These are phyloP conservation scores for Macrophomina tecta DNA, from an alignment of 2,329 filamentous ascomycete genomes.

Conservation along the genomic window DNA sequence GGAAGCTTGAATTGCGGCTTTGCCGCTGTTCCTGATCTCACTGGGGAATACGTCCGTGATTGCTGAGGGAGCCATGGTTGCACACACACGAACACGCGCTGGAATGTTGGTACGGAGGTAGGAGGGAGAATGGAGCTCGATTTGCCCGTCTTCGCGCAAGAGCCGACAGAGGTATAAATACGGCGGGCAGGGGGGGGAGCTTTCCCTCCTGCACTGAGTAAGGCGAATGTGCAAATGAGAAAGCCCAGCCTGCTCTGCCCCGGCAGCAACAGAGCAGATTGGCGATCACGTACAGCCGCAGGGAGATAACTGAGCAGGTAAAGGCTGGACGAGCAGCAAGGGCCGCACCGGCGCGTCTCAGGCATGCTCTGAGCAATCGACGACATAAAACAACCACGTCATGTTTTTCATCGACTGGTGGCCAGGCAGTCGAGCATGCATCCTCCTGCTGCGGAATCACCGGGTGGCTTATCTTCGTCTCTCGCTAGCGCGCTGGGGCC, in stretches of 20 bases:
- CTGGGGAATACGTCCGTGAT: slow-evolving; percentile 48
- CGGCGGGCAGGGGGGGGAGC: not conserved
- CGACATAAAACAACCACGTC: slow-evolving; percentile 20
- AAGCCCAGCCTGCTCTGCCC: not conserved
- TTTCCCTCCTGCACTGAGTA: slow-evolving; percentile 1
- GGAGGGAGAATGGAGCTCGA: not conserved
- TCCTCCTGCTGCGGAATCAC: slow-evolving; percentile 12
- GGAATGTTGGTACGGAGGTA: not conserved
- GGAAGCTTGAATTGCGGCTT: slow-evolving; percentile 46
- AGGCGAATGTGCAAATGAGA: not conserved
- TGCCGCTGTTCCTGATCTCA: slow-evolving; percentile 46
- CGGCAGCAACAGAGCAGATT: not conserved
- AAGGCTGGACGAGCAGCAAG: not conserved
- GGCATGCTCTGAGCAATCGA: not conserved
- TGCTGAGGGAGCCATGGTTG: slow-evolving; percentile 47
- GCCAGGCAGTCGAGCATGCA: not conserved
- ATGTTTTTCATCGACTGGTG: not conserved
- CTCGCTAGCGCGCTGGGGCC: slow-evolving; percentile 4
- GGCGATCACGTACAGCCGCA: not conserved
- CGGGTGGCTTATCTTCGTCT: slow-evolving; percentile 11
- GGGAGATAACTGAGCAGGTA: slow-evolving; percentile 2
- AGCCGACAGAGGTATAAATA: slow-evolving; percentile 20
- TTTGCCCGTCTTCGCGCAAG: not conserved
- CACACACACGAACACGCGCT: not conserved
- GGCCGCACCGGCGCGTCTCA: not conserved